Evolutionary conservation across 2,329 filamentous ascomycete genomes (phyloP).

Genomic region (Tolypocladium cylindrosporum): DNA sequence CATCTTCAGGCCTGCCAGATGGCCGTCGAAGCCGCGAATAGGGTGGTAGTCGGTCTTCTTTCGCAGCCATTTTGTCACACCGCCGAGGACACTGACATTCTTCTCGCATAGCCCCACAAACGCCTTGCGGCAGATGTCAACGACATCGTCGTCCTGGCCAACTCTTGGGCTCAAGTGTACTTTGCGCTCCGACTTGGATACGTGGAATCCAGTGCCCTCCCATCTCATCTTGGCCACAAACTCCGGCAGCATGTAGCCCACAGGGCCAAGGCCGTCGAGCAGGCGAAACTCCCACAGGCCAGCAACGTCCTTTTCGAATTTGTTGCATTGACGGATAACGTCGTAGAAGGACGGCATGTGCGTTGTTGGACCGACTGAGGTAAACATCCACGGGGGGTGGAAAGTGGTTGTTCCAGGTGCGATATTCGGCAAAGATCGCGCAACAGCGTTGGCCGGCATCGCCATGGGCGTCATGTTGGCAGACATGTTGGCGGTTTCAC

Average conservation of each 20-base stretch:
- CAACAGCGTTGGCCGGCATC: background rate
- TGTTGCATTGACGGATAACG: slow-evolving; percentile 15
- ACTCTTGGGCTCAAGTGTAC: slow-evolving; percentile 12
- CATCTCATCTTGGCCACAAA: slow-evolving; percentile 11
- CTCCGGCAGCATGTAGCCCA: slow-evolving; percentile 15
- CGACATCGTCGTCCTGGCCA: slow-evolving; percentile 3
- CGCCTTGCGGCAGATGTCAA: slow-evolving; percentile 9
- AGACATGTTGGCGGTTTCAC: background rate
- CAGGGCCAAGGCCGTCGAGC: slow-evolving; percentile 8
- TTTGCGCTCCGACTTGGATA: slow-evolving; percentile 6
- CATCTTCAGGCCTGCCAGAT: slow-evolving; percentile 14
- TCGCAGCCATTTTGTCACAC: slow-evolving; percentile 16
- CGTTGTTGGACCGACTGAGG: background rate
- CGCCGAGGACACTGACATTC: slow-evolving; percentile 15
- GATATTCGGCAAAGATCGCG: background rate
- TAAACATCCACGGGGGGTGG: slow-evolving; percentile 2
- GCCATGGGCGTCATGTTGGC: background rate
- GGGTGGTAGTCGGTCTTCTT: slow-evolving; percentile 14
- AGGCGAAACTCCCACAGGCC: slow-evolving; percentile 13
- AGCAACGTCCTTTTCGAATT: slow-evolving; percentile 11
- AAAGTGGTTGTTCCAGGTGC: background rate
- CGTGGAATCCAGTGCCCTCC: slow-evolving; percentile 9
- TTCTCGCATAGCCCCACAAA: slow-evolving; percentile 14
- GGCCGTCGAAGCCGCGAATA: slow-evolving; percentile 13
- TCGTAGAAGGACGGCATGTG: slow-evolving; percentile 8